Base-by-base conservation (phyloP, 2,329 filamentous ascomycete species). In the Botrytis hyacinthi region DNA sequence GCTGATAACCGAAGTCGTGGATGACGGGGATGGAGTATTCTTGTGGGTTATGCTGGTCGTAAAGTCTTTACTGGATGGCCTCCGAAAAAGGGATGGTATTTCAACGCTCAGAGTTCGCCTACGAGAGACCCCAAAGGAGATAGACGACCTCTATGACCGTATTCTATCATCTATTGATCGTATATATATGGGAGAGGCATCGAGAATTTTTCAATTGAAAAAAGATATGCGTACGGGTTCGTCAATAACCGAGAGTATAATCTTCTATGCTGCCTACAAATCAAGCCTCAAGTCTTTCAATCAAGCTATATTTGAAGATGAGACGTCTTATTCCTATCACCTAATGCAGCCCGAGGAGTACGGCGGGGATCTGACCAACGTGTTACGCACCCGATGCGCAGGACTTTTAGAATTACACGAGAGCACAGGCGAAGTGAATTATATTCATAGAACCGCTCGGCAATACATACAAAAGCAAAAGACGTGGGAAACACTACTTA, bases 291-390 rank as follows among this genome's bases (percentile, higher is more conserved):
- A 48, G 46, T 12, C 46, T 48, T 48, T 48, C 46, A 48, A 26
- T 12, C 46, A 48, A 26, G 46, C 46, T 26, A 12, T 48, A 48
- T 0, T 26, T 48, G 46, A 1, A 48, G 46, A 48, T 12, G 46
- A 48, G 26, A 48, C 22, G 4, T 26, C 44, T 48, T 48, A 1
- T 22, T 48, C 3, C 46, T 48, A 5, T 48, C 46, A 1, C 46
- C 22, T 12, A 48, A 48, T 26, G 9, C 12, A 4, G 3, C 46
- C 0, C 22, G 9, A 48, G 0, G 46, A 48, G 12, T 12, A 5
- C 46, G 9, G 0, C 22, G 46, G 12, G 9, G 0, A 0, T 12
- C 5, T 48, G 1, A 1, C 46, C 4, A 9, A 26, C n/a, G 46
- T 51, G 10, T 51, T 51, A n/a, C 46, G 22, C 1, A 51, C 46